phyloP scores from a whole-genome alignment of 176 grass and related monocot species.

The Otatea glauca region DNA sequence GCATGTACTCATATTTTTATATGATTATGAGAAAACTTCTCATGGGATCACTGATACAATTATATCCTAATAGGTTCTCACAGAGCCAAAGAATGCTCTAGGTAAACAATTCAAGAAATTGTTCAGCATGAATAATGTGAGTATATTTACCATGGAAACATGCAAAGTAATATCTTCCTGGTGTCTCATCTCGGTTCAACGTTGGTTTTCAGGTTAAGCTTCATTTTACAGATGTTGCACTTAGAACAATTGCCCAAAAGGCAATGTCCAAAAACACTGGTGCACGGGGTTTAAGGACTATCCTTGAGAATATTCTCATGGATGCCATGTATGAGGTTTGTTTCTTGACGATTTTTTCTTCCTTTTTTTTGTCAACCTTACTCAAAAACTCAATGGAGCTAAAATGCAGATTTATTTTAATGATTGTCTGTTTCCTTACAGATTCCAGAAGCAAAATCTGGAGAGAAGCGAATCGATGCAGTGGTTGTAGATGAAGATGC shows the following conservation, averaged over 20 bases:
- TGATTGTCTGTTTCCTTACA: constrained; percentile 42
- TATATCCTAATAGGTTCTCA: constrained; percentile 69
- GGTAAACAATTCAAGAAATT: constrained; percentile 98
- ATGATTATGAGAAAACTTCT: constrained; percentile 10
- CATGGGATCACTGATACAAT: constrained; percentile 29
- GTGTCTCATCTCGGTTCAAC: background rate
- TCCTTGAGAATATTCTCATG: constrained; percentile 97
- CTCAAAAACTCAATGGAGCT: background rate
- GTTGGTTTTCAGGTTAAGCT: constrained; percentile 87
- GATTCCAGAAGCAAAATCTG: constrained; percentile 92
- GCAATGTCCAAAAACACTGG: constrained; percentile 92
- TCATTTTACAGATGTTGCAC: constrained; percentile 82
- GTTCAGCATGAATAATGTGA: constrained; percentile 96
- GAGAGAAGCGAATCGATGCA: constrained; percentile 80
- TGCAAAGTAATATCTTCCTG: constrained; percentile 26
- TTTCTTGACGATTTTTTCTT: background rate
- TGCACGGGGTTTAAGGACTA: constrained; percentile 86
- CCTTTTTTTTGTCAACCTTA: constrained; percentile 15
- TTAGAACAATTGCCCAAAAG: constrained; percentile 89
- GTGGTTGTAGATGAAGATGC: constrained; percentile 92
- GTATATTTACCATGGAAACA: constrained; percentile 37
- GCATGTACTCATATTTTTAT: constrained; percentile 5
- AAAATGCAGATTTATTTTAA: background rate
- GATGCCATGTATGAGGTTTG: constrained; percentile 99
- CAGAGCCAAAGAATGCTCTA: constrained; percentile 86